Evolutionary conservation across 2,329 filamentous ascomycete species (phyloP), one percentile per base, ranked within the genome.

Genomic region (Aspergillus ochraceus): DNA sequence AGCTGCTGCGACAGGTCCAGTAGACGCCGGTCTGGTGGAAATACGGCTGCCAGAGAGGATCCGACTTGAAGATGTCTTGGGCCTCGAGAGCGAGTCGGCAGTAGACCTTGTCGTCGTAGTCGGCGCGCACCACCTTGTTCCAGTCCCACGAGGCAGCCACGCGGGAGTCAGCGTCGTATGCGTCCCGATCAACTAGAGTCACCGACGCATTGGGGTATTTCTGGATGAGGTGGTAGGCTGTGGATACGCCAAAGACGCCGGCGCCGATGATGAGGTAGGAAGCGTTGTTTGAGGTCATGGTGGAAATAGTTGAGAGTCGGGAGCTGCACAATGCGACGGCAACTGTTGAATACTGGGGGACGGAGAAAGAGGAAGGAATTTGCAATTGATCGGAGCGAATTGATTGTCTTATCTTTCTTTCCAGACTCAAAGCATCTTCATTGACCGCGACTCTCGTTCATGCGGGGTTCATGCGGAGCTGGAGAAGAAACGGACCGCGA

Each of bases 21-120:
- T 79, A 82, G 50, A 83, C 82, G 36, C 81, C 81, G 1, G 79
- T 82, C 68, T 83, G 73, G 67, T 83, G 81, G 68, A 82, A 83
- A 68, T 79, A 79, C 1, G 68, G 68, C 52, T 70, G 63, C 68
- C 68, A 70, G 5, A 70, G 64, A 2, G 68, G 68, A 58, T 71
- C 67, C 0, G 79, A 79, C 61, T 73, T 72, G 66, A 74, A 75
- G 17, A 75, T 70, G 14, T 71, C 68, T 39, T 71, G 68, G 0
- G 68, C 68, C 30, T 71, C 68, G 10, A 71, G 67, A 29, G 68
- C 68, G 10, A 71, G 54, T 57, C 51, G 58, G 55, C 68, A 70
- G 32, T 71, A 71, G 19, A 70, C 47, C 32, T 69, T 71, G 54
- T 71, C 68, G 47, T 71, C 68, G 56, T 71, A 71, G 54, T 71